Evolutionary conservation across 129 eudicot genomes (phyloP), one percentile per base, ranked within the genome.

Genomic region (Flaveria trinervia): DNA sequence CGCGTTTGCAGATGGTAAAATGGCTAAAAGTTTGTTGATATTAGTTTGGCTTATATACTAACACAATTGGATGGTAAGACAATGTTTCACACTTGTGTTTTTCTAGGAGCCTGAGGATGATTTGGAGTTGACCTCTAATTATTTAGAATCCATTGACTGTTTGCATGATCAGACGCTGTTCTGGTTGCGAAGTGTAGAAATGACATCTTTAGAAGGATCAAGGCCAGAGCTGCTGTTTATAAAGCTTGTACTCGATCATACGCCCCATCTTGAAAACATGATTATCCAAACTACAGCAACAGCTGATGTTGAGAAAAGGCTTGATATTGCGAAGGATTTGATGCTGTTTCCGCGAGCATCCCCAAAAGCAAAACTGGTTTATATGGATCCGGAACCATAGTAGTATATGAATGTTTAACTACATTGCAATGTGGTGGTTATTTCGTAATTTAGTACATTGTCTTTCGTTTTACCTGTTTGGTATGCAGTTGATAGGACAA

Each of bases 341-440:
- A 54, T 80, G 84, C 26, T 45, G 44, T 56, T 66, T 7, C 72
- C 79, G 26, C 69, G 76, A 66, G 80, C 79, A 51, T 80, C 84
- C 16, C 6, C 43, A 18, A 80, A 80, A 33, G 84, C 55, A 66
- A 48, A 68, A 46, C 7, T 75, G 10, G n/a, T 80, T 33, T 80
- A 65, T 30, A 43, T 80, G 75, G 73, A 74, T 61, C 75, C 55
- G 10, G 2, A 23, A 14, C 33, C 61, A 1, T 75, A 7, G 13
- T 17, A 48, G 3, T 64, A 13, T 26, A 45, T 30, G 11, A 10
- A 1, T 10, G 1, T 1, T 26, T 13, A 12, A 4, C 18, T 28
- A 1, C 70, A 28, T 28, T 65, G 46, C 36, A 65, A 7, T 61
- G 12, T 7, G 13, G 61, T 55, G 26, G 28, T 55, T 55, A 17